Conservation (phyloP, 352 stramenopile species). For the Halophytophthora batemanensis region DNA sequence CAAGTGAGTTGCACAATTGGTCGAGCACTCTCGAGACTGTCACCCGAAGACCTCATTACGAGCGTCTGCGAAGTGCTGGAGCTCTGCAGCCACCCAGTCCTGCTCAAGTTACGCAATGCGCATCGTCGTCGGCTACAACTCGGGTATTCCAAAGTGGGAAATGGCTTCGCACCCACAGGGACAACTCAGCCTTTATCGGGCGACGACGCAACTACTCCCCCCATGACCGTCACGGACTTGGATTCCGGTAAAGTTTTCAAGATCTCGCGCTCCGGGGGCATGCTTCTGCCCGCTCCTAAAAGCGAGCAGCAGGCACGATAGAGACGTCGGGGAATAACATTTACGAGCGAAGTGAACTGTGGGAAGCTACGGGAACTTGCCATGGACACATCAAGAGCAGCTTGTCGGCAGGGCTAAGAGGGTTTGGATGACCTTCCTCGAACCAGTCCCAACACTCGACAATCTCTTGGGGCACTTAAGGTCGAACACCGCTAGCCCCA, state of each 20-base stretch:
- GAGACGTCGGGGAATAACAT: no score
- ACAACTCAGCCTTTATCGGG: constrained; percentile 1
- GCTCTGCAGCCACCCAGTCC: constrained; percentile 64
- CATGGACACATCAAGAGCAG: no score
- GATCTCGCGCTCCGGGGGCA: constrained; percentile 60
- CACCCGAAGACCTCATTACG: constrained; percentile 60
- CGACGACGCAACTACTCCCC: constrained; percentile 1
- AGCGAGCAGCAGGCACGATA: no score
- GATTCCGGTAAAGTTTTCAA: constrained; percentile 71
- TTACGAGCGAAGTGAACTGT: no score
- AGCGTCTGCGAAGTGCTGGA: constrained; percentile 82
- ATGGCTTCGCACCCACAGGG: constrained; percentile 12
- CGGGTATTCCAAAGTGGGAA: constrained; percentile 32
- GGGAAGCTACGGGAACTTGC: no score
- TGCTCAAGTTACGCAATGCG: constrained; percentile 75
- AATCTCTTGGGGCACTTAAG: no score
- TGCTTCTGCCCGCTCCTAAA: constrained; percentile 37
- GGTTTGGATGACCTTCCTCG: no score
- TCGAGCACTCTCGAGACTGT: constrained; percentile 40
- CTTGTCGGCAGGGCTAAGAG: no score
- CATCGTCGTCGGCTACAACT: constrained; percentile 63
- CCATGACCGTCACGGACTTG: constrained; percentile 67
- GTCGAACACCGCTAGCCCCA: no score
- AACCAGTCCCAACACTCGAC: no score
- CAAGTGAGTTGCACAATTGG: constrained; percentile 65